Evolutionary conservation across 1,284 basidiomycete species (phyloP), one percentile per base, ranked within the genome.

Genomic region (Cryptococcus amylolentus): DNA sequence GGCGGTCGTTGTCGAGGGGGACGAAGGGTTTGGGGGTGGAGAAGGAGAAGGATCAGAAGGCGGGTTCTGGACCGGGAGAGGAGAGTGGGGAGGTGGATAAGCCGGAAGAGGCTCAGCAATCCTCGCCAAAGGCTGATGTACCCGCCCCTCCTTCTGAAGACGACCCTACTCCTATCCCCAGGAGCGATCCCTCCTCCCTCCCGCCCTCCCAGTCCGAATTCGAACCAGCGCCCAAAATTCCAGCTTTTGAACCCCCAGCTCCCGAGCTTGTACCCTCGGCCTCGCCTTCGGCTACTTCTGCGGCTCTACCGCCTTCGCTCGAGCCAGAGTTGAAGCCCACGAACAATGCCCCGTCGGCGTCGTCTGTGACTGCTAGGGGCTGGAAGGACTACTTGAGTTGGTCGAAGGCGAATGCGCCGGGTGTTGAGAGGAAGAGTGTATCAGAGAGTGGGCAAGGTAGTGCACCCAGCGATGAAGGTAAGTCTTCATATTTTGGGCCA

Each of bases 361-460:
- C n/a, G n/a, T 42, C 41, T 42, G n/a, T 42, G 41, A 43, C 10
- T 23, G 23, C 43, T 2, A 44, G 27, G 39, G 41, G 56, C 12
- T 61, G 56, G 56, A 55, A 49, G 45, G 60, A 52, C 1, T 61
- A 48, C 5, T 18, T 48, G 46, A 27, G 46, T 10, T 27, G 31
- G 46, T 35, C 27, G 27, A 13, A n/a, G 12, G n/a, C 46, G 10
- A 35, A n/a, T 31, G 23, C 27, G 14, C 10, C n/a, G n/a, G 27
- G 26, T 10, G 23, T 3, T 27, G 20, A 10, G 9, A 14, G n/a
- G 41, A 6, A 42, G 23, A 18, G 41, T n/a, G 41, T 10, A 9
- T 10, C n/a, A 42, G 9, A n/a, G 12, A n/a, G 12, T 18, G 16
- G 4, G 20, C n/a, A 16, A 3, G 41, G 16, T n/a, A n/a, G n/a